Evolutionary conservation across 768 basidiomycete genomes (phyloP).

Genomic region (Leucogyrophana mollusca): DNA sequence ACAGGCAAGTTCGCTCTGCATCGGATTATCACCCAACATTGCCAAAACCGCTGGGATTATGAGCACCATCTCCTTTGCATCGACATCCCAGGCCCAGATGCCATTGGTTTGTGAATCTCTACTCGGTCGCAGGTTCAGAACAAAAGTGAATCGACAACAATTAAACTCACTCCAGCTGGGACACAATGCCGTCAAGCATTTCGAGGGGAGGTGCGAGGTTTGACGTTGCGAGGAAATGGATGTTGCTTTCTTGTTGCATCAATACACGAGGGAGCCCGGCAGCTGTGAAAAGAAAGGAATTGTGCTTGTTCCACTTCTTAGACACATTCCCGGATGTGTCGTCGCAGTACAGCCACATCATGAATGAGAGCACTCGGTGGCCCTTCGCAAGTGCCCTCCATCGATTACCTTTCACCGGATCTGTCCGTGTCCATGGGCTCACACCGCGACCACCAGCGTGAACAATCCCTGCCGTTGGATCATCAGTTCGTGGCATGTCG

Average conservation of each 20-base stretch:
- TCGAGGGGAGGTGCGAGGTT: constrained; percentile 41
- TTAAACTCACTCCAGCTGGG: constrained; percentile 30
- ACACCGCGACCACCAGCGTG: constrained; percentile 13
- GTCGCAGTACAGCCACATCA: constrained; percentile 43
- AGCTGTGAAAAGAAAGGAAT: constrained; percentile 34
- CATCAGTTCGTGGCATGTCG: constrained; percentile 13
- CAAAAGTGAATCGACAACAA: constrained; percentile 8
- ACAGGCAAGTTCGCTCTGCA: constrained; percentile 43
- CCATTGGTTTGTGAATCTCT: constrained; percentile 29
- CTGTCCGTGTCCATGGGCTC: constrained; percentile 1
- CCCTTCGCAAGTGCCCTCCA: constrained; percentile 30
- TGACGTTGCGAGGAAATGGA: constrained; percentile 42
- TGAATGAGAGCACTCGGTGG: constrained; percentile 26
- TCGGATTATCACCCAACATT: constrained; percentile 44
- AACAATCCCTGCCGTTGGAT: too few species aligned
- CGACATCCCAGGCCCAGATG: constrained; percentile 38
- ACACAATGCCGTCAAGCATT: constrained; percentile 40
- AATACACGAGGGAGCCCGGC: constrained; percentile 35
- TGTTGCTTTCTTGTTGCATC: constrained; percentile 31
- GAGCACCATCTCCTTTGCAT: constrained; percentile 23
- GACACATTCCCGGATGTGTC: constrained; percentile 44
- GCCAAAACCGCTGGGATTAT: constrained; percentile 30
- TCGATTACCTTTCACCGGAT: constrained; percentile 14
- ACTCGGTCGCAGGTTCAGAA: not conserved
- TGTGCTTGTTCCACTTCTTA: constrained; percentile 50